Percentiles rank a stretch among this genome's conserved stretches.
Conservation (phyloP, 228 moss, liverwort and hornwort species). For the Sphagnum fallax region DNA sequence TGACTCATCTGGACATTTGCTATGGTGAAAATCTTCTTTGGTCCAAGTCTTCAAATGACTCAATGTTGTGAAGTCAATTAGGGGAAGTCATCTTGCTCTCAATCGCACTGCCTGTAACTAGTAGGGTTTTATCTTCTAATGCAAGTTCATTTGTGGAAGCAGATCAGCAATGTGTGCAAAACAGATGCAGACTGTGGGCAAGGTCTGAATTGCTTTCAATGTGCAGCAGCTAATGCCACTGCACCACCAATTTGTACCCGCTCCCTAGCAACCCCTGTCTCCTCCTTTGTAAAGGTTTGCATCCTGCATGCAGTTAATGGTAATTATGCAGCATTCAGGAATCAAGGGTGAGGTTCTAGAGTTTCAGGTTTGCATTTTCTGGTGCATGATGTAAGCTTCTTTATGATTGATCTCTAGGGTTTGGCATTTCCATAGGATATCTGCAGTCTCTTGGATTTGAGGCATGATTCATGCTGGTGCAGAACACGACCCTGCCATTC, state of each 20-base stretch:
- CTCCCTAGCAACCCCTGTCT: constrained; percentile 21
- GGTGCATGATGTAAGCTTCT: not conserved
- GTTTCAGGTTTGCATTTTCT: not conserved
- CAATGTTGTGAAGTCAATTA: too few species aligned
- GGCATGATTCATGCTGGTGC: constrained; percentile 3
- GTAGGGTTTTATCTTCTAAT: too few species aligned
- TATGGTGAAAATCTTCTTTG: too few species aligned
- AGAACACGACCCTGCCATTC: constrained; percentile 46
- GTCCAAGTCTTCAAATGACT: too few species aligned
- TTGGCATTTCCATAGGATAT: constrained; percentile 5
- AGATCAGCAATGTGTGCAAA: constrained; percentile 39
- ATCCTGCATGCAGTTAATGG: constrained; percentile 1
- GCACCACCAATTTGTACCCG: constrained; percentile 23
- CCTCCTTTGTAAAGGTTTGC: constrained; percentile 35
- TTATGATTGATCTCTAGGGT: not conserved
- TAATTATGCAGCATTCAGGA: not conserved
- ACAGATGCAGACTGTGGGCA: constrained; percentile 33
- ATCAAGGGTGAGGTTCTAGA: not conserved
- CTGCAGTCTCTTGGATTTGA: too few species aligned
- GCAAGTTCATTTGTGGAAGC: constrained; percentile 3
- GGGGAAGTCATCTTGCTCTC: too few species aligned
- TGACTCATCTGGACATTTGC: too few species aligned
- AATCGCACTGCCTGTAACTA: too few species aligned
- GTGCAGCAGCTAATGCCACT: constrained; percentile 17
- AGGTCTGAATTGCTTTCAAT: constrained; percentile 41